Evolutionary conservation across 371 early-diverging fungal species (phyloP).

Genomic region (Circinella umbellata): DNA sequence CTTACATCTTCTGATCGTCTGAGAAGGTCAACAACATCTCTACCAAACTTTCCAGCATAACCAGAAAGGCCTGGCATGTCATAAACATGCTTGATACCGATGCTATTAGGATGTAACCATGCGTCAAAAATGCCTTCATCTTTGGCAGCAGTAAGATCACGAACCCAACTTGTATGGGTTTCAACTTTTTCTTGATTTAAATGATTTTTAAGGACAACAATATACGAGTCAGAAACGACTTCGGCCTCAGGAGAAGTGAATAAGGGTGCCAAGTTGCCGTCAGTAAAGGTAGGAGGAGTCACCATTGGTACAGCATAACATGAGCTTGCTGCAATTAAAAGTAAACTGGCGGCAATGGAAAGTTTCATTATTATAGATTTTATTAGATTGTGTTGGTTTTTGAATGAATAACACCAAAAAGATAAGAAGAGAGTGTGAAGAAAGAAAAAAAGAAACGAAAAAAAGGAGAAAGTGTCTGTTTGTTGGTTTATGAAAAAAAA

Average conservation of each 20-base stretch:
- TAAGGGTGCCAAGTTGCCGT: slow-evolving; percentile 64
- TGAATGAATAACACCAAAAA: background rate
- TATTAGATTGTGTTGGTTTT: background rate
- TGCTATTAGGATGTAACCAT: slow-evolving; percentile 27
- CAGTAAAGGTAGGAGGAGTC: slow-evolving; percentile 31
- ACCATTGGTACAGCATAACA: slow-evolving; percentile 41
- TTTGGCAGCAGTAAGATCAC: slow-evolving; percentile 26
- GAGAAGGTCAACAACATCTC: slow-evolving; percentile 70
- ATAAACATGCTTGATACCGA: slow-evolving; percentile 78
- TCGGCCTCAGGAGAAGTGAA: slow-evolving; percentile 67
- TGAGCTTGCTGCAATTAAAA: slow-evolving; percentile 32
- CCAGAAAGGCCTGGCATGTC: slow-evolving; percentile 76
- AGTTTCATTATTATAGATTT: slow-evolving; percentile 9
- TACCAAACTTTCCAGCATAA: slow-evolving; percentile 82
- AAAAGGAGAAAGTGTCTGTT: background rate
- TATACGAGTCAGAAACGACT: slow-evolving; percentile 79
- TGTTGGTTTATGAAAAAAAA: background rate
- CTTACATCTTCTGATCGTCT: slow-evolving; percentile 58
- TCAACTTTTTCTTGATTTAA: slow-evolving; percentile 27
- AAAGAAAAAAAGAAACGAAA: background rate
- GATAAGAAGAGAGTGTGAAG: background rate
- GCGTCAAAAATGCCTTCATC: slow-evolving; percentile 16
- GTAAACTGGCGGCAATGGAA: slow-evolving; percentile 10
- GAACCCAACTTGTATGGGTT: slow-evolving; percentile 44
- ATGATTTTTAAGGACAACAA: slow-evolving; percentile 81